phyloP scores from a whole-genome alignment of 768 basidiomycete species.

The Termitomyces sp. region DNA sequence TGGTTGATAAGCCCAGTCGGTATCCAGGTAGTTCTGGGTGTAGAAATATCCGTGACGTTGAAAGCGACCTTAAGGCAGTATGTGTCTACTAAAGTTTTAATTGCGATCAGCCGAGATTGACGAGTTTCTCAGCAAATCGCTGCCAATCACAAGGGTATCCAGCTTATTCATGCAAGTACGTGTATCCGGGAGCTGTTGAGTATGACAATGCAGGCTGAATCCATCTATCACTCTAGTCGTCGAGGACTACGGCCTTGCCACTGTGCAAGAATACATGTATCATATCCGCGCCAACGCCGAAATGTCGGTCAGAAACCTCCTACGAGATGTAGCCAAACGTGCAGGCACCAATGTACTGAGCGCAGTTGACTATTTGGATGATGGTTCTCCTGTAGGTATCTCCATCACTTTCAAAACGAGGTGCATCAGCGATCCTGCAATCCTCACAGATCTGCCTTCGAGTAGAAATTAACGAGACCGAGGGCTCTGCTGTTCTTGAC shows the following conservation, averaged over 20 bases:
- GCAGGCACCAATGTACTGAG: constrained; percentile 59
- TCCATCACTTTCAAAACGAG: neutral
- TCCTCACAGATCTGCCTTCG: constrained; percentile 56
- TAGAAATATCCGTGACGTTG: constrained; percentile 82
- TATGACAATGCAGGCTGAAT: constrained; percentile 1
- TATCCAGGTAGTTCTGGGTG: constrained; percentile 88
- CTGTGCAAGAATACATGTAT: constrained; percentile 91
- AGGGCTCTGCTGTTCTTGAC: constrained; percentile 79
- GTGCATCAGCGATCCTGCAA: neutral
- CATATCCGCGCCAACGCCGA: constrained; percentile 90
- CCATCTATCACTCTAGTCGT: constrained; percentile 47
- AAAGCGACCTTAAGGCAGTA: constrained; percentile 88
- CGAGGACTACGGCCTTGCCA: constrained; percentile 77
- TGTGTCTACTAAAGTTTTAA: constrained; percentile 18
- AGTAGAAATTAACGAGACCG: constrained; percentile 69
- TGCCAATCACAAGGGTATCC: constrained; percentile 88
- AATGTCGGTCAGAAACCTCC: constrained; percentile 74
- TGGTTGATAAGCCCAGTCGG: constrained; percentile 75
- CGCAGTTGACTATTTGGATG: constrained; percentile 82
- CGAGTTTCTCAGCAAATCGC: constrained; percentile 70
- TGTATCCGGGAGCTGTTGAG: neutral
- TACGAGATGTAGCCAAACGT: constrained; percentile 68
- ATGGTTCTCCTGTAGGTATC: constrained; percentile 69
- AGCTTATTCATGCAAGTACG: constrained; percentile 75
- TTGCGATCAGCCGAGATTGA: constrained; percentile 2